Base-by-base conservation (phyloP, 2,329 filamentous ascomycete genomes). In the Elsinoe necatrix region DNA sequence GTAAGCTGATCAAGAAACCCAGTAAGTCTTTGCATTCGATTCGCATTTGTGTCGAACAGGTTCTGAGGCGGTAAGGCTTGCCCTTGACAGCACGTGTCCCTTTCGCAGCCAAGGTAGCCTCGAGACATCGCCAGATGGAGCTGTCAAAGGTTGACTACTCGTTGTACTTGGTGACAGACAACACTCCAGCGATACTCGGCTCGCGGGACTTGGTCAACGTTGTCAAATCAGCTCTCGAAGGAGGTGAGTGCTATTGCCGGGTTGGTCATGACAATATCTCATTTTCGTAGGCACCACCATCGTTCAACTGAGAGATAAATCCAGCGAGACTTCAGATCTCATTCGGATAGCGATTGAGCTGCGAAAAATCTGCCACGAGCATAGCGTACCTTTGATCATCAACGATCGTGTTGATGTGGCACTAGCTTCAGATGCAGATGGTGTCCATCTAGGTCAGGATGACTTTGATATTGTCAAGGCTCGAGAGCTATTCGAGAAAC, bases 351-450 rank as follows among this genome's bases (percentile, higher is more conserved):
- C 85, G 14, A 79, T 78, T 63, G 78, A 75, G 62, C 78, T 97
- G 52, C 90, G 95, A 68, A 70, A 74, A 35, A 74, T 93, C 60
- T 92, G 89, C 18, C 76, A 75, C 61, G 75, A 75, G 47, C 77
- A 86, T 66, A 76, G 77, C 14, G 82, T 95, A 2, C 92, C 92
- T 27, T 79, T 97, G 57, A 76, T 97, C 56, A 90, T 97, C 75
- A 97, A 97, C 68, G 93, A 97, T 69, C 83, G 91, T 11, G 81
- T 96, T 4, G 91, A 95, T 68, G 88, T 97, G 23, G 91, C 90
- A 7, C 78, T 89, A 16, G 90, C 89, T 12, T 80, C 91, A 42
- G 87, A 84, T 11, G 93, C 88, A 57, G 92, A 96, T 73, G 93
- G 93, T 45, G 89, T 95, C 7, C 93, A 97, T 69, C 81, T 97